Evolutionary conservation across 345 rosid genomes (phyloP).

Genomic region (Salix suchowensis): DNA sequence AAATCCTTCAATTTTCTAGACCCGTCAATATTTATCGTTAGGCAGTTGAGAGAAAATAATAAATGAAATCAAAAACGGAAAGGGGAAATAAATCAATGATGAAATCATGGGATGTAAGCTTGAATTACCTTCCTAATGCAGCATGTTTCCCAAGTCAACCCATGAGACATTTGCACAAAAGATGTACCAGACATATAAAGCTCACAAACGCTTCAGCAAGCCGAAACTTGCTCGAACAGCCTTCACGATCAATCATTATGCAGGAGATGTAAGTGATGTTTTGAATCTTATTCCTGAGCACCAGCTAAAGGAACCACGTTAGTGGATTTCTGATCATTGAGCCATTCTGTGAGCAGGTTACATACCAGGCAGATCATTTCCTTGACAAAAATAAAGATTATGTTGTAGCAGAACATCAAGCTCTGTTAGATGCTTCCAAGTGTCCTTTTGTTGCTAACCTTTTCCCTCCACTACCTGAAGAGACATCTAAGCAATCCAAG

Average conservation of each 20-base stretch:
- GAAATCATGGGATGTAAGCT: neutral
- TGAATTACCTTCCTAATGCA: slow-evolving; percentile 23
- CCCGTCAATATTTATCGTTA: neutral
- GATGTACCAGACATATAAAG: slow-evolving; percentile 71
- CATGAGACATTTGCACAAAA: slow-evolving; percentile 78
- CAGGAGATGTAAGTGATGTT: slow-evolving; percentile 57
- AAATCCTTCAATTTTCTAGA: neutral
- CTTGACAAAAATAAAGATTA: slow-evolving; percentile 78
- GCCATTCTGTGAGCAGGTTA: slow-evolving; percentile 39
- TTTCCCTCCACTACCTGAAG: slow-evolving; percentile 68
- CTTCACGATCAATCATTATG: slow-evolving; percentile 73
- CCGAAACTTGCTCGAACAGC: slow-evolving; percentile 68
- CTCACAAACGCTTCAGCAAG: slow-evolving; percentile 67
- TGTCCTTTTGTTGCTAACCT: slow-evolving; percentile 64
- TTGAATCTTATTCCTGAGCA: neutral
- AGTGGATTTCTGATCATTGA: slow-evolving; percentile 19
- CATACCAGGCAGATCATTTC: slow-evolving; percentile 64
- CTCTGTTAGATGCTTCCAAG: slow-evolving; percentile 50
- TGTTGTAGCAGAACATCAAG: slow-evolving; percentile 80
- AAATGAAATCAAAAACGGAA: neutral
- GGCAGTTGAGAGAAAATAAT: neutral
- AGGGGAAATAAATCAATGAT: neutral
- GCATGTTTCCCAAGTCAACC: slow-evolving; percentile 82
- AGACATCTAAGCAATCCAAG: slow-evolving; percentile 68
- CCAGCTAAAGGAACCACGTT: slow-evolving; percentile 3